Evolutionary conservation across 352 stramenopile species (phyloP).

Genomic region (Phytophthora agathidicida): DNA sequence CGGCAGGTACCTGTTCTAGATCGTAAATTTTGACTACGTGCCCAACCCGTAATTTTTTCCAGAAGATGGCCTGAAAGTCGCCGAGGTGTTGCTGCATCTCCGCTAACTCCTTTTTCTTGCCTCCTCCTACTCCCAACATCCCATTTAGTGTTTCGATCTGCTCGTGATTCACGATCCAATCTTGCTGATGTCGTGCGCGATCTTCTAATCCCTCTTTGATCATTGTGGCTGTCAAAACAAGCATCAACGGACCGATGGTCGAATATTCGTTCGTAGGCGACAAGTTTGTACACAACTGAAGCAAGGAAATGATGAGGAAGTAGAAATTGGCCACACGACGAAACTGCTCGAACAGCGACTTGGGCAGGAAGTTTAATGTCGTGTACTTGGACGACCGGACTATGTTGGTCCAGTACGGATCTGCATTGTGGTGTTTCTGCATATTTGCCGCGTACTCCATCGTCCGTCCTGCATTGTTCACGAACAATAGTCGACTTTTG

Average conservation of each 20-base stretch:
- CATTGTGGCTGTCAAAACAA: conserved; percentile 86
- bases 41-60: conserved; percentile 88
- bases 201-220: conserved; percentile 89
- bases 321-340: conserved; percentile 96
- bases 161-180: conserved; percentile 75
- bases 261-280: conserved; percentile 91
- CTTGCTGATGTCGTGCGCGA: conserved; percentile 68
- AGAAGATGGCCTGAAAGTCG: conserved; percentile 72
- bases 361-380: conserved; percentile 93
- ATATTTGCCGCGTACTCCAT: conserved; percentile 65
- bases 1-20: conserved; percentile 90
- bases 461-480: conserved; percentile 72
- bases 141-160: conserved; percentile 45
- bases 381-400: conserved; percentile 95
- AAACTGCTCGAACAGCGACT: conserved; percentile 96
- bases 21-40: conserved; percentile 90
- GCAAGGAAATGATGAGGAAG: conserved; percentile 95
- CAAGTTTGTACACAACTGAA: conserved; percentile 92
- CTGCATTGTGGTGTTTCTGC: conserved; percentile 42
- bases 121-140: conserved; percentile 1
- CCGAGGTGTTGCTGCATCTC: conserved; percentile 18
- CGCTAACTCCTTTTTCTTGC: conserved; percentile 1
- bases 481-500: conserved; percentile 73
- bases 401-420: conserved; percentile 57
- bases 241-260: conserved; percentile 77